These are phyloP conservation scores for Beauveria sp. DNA, from an alignment of 2,329 filamentous ascomycete species.

Conservation along the genomic window DNA sequence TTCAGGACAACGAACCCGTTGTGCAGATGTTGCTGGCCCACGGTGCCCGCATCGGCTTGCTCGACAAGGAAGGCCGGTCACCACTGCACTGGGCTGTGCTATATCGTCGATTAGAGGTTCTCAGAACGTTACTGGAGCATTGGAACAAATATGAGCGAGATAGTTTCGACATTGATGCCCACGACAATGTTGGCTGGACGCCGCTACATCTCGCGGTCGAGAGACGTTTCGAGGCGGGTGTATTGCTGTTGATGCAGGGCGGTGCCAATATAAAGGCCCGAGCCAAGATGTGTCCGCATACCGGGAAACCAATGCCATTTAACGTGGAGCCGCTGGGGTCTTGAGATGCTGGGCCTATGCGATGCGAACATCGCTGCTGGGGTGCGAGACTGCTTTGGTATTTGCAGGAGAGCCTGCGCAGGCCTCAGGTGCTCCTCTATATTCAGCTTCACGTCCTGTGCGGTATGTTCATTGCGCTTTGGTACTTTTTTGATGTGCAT, in stretches of 20 bases:
- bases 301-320: background rate
- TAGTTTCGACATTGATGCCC: background rate
- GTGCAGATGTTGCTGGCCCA: background rate
- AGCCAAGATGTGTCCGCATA: background rate
- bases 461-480: background rate
- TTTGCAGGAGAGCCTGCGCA: background rate
- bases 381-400: background rate
- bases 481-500: background rate
- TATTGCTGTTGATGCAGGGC: background rate
- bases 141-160: background rate
- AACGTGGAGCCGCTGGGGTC: background rate
- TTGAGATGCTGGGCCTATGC: background rate
- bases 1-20: background rate
- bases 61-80: background rate
- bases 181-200: constrained; percentile 1
- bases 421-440: background rate
- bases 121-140: background rate
- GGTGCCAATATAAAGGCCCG: background rate
- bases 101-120: background rate
- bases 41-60: background rate
- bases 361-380: background rate
- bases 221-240: constrained; percentile 1
- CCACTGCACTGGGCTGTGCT: constrained; percentile 1
- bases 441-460: background rate
- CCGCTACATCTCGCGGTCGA: background rate